A percentile compares a stretch with the other conserved stretches of the same genome.
These are phyloP conservation scores for Crotalaria pallida DNA, from an alignment of 306 rosid species.

Conservation along the genomic window DNA sequence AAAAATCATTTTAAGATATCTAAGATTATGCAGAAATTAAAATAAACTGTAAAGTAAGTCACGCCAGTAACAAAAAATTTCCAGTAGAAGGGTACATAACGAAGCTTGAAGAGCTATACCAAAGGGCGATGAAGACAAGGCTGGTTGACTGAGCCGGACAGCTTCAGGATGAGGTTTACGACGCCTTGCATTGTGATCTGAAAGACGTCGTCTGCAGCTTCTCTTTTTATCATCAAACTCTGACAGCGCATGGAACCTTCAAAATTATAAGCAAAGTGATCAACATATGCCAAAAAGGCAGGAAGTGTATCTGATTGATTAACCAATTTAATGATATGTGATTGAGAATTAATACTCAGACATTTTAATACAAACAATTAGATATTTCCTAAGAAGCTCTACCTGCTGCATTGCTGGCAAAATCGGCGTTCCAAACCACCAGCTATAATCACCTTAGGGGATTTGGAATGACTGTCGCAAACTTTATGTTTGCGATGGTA, in stretches of 20 bases:
- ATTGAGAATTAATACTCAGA: not conserved
- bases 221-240: conserved; percentile 78
- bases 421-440: conserved; percentile 78
- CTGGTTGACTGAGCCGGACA: conserved; percentile 33
- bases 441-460: conserved; percentile 56
- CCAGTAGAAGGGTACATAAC: not conserved
- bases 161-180: conserved; percentile 57
- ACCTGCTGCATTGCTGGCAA: conserved; percentile 94
- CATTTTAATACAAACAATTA: conserved; percentile 3
- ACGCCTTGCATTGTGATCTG: conserved; percentile 82
- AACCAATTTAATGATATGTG: not conserved
- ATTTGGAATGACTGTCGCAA: conserved; percentile 75
- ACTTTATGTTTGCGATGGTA: conserved; percentile 82
- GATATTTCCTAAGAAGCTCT: conserved; percentile 17
- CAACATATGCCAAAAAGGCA: not conserved
- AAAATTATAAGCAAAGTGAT: conserved; percentile 20
- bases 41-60: not conserved
- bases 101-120: conserved; percentile 22
- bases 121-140: conserved; percentile 37
- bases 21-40: not conserved
- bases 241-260: conserved; percentile 68
- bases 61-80: not conserved
- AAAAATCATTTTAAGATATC: not conserved
- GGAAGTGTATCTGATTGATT: conserved; percentile 12
- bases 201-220: conserved; percentile 79